Conservation (phyloP, 345 rosid genomes). For the Lepidium sativum region DNA sequence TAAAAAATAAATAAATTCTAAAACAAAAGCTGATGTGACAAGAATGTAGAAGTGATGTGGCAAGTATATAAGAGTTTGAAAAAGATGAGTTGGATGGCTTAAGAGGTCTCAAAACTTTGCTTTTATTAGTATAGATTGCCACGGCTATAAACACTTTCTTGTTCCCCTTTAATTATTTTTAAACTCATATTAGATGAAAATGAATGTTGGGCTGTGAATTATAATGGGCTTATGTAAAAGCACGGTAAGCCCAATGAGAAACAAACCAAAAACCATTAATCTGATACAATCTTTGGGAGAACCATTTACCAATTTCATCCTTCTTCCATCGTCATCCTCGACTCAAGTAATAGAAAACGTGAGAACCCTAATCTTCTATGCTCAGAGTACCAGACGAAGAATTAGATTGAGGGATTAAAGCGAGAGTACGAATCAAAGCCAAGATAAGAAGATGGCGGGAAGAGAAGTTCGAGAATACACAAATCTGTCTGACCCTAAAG, state of each 20-base stretch:
- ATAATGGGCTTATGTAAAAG: background rate
- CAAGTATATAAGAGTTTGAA: too few relatives aligned
- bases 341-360: background rate
- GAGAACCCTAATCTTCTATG: constrained; percentile 9
- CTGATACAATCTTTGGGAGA: background rate
- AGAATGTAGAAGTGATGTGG: too few relatives aligned
- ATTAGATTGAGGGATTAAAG: background rate
- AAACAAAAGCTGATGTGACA: too few relatives aligned
- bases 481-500: constrained; percentile 92
- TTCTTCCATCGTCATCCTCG: constrained; percentile 9
- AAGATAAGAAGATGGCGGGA: constrained; percentile 62
- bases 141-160: too few relatives aligned
- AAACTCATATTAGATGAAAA: too few relatives aligned
- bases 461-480: constrained; percentile 97
- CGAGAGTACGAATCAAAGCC: background rate
- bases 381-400: background rate
- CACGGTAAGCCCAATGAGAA: background rate
- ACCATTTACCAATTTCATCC: background rate
- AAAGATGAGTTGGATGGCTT: too few relatives aligned
- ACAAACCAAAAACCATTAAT: background rate
- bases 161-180: too few relatives aligned
- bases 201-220: background rate
- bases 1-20: too few relatives aligned
- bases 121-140: too few relatives aligned
- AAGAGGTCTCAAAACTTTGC: too few relatives aligned